Evolutionary conservation across 2,329 filamentous ascomycete genomes (phyloP), one percentile per base, ranked within the genome.

Genomic region (Verticillium klebahnii): DNA sequence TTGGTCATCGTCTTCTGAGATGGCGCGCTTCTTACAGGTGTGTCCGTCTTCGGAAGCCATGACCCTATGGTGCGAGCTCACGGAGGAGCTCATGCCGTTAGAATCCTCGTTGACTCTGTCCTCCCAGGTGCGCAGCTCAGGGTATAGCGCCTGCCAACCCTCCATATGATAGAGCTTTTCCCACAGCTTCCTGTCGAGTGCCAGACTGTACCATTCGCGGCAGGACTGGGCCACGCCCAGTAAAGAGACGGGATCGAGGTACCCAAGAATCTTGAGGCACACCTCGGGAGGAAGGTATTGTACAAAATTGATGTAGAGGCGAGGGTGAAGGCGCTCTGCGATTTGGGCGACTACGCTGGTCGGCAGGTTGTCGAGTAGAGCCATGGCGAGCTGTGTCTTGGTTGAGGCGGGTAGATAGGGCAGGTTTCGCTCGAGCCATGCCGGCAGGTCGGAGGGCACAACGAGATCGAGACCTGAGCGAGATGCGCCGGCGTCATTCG

Each of bases 291-390:
- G 95, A 0, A 99, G 85, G 69, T 92, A 88, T 66, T 86, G 81
- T 52, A 97, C 87, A 60, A 97, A 97, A 76, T 99, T 92, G 77
- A 97, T 94, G 75, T 97, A 93, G 2, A 98, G 87, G 59, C 93
- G 84, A 4, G 93, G 91, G 65, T 89, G 90, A 19, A 97, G 79
- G 65, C 89, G 85, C 60, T 93, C 86, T 56, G 97, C 91, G 60
- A 97, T 91, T 55, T 89, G 83, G 58, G 90, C 88, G 63, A 97
- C 88, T 60, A 88, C 86, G 7, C 90, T 90, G 1, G 92, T 96
- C 19, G 90, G 91, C 32, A 97, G 81, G 61, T 89, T 88, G 62
- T 89, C 85, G 61, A 97, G 82, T 29, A 97, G 83, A 56, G 86
- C 83, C 77, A 94, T 92, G 50, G 91, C 90, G 67, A 96, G 85